Evolutionary conservation across 352 stramenopile genomes (phyloP).

Genomic region (Saprolegnia parasitica): DNA sequence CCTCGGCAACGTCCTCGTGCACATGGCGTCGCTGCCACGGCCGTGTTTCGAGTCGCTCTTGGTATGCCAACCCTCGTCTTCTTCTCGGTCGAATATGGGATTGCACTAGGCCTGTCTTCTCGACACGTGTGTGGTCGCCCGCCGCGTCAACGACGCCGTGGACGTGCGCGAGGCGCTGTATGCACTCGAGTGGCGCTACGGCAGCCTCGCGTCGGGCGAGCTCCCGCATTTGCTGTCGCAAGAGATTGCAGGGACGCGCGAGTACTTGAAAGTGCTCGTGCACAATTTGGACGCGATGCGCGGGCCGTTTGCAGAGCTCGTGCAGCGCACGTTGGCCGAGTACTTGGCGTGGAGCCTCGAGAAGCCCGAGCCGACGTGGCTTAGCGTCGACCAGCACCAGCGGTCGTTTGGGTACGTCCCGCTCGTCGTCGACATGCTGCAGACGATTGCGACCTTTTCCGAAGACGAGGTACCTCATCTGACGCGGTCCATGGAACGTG

Average conservation of each 20-base stretch:
- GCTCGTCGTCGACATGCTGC: slow-evolving; percentile 49
- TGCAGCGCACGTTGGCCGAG: slow-evolving; percentile 56
- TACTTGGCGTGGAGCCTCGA: slow-evolving; percentile 59
- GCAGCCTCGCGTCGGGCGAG: slow-evolving; percentile 11
- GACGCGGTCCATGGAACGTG: too few species aligned
- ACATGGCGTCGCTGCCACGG: slow-evolving; percentile 10
- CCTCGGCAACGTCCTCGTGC: slow-evolving; percentile 12
- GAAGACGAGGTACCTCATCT: slow-evolving; percentile 55
- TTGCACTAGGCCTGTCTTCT: slow-evolving; percentile 6
- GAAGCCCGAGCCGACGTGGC: background rate
- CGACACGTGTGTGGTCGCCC: slow-evolving; percentile 12
- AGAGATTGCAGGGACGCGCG: slow-evolving; percentile 69
- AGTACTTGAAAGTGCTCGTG: slow-evolving; percentile 69
- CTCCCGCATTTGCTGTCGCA: slow-evolving; percentile 64
- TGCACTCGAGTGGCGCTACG: slow-evolving; percentile 21
- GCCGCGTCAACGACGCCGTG: slow-evolving; percentile 23
- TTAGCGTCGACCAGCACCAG: slow-evolving; percentile 33
- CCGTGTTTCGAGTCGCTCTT: slow-evolving; percentile 9
- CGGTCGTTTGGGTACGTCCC: slow-evolving; percentile 50
- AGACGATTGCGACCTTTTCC: slow-evolving; percentile 47
- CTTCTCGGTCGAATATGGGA: background rate
- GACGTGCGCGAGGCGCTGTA: slow-evolving; percentile 16
- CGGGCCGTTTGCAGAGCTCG: slow-evolving; percentile 34
- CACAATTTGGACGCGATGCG: slow-evolving; percentile 35
- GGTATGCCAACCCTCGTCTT: background rate